Percentiles rank a stretch among this genome's conserved stretches.
Evolutionary conservation across 257 asterid species (phyloP).

Genomic region (Solanum rostratum): DNA sequence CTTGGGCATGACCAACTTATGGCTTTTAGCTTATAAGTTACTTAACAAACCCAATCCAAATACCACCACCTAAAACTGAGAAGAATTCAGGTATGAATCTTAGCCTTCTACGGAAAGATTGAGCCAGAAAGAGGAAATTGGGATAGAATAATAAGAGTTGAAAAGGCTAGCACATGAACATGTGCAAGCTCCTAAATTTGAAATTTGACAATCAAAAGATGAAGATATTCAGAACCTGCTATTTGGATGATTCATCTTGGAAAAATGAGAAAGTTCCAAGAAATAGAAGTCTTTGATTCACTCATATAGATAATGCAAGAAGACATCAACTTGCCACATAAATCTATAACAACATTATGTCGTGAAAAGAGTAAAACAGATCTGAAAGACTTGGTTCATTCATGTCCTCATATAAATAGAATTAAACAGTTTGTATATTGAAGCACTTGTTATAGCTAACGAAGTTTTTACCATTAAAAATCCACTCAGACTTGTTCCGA

Average conservation of each 20-base stretch:
- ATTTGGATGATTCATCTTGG: not conserved
- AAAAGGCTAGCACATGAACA: not conserved
- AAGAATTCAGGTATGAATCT: not conserved
- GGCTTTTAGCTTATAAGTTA: too few species aligned
- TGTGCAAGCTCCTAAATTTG: not conserved
- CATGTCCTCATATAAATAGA: not conserved
- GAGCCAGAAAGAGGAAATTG: not conserved
- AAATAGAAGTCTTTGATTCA: not conserved
- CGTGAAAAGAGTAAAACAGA: not conserved
- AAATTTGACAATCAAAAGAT: not conserved
- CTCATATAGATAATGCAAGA: not conserved
- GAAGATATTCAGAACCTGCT: not conserved
- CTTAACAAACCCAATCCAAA: too few species aligned
- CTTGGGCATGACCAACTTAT: too few species aligned
- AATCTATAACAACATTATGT: not conserved
- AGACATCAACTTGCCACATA: not conserved
- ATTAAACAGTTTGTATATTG: not conserved
- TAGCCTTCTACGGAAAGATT: not conserved
- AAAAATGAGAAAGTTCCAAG: not conserved
- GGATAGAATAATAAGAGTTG: not conserved
- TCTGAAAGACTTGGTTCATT: not conserved
- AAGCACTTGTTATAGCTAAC: not conserved
- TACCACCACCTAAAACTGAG: not conserved
- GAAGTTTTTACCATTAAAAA: constrained; percentile 56
- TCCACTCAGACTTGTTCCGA: constrained; percentile 85